Conservation (phyloP, 257 asterid genomes). For the Prunella vulgaris region DNA sequence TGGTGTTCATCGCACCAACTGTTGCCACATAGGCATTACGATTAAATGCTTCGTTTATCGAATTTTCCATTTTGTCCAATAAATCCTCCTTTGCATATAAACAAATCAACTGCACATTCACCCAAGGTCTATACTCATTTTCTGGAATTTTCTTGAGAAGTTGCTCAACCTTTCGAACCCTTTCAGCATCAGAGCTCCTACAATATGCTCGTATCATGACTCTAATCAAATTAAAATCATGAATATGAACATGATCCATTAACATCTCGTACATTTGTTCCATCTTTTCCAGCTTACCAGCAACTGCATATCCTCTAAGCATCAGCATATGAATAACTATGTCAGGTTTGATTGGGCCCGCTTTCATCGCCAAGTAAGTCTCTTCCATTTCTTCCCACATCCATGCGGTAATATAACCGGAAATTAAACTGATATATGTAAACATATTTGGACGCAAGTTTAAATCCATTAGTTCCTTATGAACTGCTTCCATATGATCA, state of each 20-base stretch:
- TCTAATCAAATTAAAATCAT: constrained; percentile 44
- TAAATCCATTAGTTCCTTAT: constrained; percentile 45
- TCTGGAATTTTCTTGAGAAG: constrained; percentile 54
- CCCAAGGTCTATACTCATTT: constrained; percentile 58
- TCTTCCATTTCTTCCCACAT: constrained; percentile 82
- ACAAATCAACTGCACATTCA: constrained; percentile 57
- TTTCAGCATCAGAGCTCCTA: constrained; percentile 46
- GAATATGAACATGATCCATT: constrained; percentile 36
- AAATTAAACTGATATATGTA: constrained; percentile 58
- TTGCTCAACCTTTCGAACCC: constrained; percentile 56
- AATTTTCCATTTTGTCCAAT: constrained; percentile 64
- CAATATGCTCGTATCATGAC: constrained; percentile 70
- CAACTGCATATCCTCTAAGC: constrained; percentile 83
- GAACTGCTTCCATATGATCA: constrained; percentile 75
- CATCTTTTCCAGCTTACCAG: constrained; percentile 71
- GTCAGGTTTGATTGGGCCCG: constrained; percentile 44
- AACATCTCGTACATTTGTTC: constrained; percentile 60
- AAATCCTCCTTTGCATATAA: constrained; percentile 68
- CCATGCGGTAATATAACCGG: constrained; percentile 87
- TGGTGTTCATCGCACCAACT: constrained; percentile 43
- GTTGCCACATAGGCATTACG: constrained; percentile 40
- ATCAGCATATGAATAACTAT: constrained; percentile 48
- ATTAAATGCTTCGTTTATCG: constrained; percentile 58
- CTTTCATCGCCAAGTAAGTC: constrained; percentile 50
- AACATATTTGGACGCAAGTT: constrained; percentile 43